Conservation (phyloP, 2,329 filamentous ascomycete genomes). For the Colletotrichum tamarilloi region DNA sequence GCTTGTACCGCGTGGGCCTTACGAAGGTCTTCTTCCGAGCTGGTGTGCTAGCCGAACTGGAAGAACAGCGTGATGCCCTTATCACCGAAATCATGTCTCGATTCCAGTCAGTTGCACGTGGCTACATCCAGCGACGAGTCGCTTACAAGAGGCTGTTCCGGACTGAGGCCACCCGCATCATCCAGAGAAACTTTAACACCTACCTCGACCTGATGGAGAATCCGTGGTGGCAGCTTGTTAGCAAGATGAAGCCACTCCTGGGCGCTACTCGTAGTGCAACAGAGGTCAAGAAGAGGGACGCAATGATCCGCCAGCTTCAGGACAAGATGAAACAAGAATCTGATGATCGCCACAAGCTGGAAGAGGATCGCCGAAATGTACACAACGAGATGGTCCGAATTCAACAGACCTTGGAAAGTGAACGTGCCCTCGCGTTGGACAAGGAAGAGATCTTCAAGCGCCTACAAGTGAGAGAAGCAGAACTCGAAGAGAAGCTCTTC, state of each 20-base stretch:
- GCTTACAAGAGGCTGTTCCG: slow-evolving; percentile 95
- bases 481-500: slow-evolving; percentile 91
- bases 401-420: slow-evolving; percentile 94
- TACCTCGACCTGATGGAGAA: slow-evolving; percentile 91
- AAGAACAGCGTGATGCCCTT: slow-evolving; percentile 92
- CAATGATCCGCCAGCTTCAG: slow-evolving; percentile 89
- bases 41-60: slow-evolving; percentile 93
- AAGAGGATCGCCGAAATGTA: slow-evolving; percentile 90
- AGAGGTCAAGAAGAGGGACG: slow-evolving; percentile 94
- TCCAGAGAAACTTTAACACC: slow-evolving; percentile 92
- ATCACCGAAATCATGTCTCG: slow-evolving; percentile 94
- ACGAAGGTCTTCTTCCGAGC: slow-evolving; percentile 99
- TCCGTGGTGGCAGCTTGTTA: slow-evolving; percentile 97
- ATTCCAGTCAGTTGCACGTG: slow-evolving; percentile 92
- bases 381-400: slow-evolving; percentile 89
- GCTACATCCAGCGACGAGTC: slow-evolving; percentile 87
- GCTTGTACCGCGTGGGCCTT: slow-evolving; percentile 91
- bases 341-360: slow-evolving; percentile 79
- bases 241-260: slow-evolving; percentile 93
- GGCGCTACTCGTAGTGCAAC: slow-evolving; percentile 91
- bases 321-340: slow-evolving; percentile 84
- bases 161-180: slow-evolving; percentile 92
- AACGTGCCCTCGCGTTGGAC: slow-evolving; percentile 93
- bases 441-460: slow-evolving; percentile 99
- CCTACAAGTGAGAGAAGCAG: slow-evolving; percentile 89